phyloP scores from a whole-genome alignment of 1,284 basidiomycete genomes.

The Fomes fomentarius region DNA sequence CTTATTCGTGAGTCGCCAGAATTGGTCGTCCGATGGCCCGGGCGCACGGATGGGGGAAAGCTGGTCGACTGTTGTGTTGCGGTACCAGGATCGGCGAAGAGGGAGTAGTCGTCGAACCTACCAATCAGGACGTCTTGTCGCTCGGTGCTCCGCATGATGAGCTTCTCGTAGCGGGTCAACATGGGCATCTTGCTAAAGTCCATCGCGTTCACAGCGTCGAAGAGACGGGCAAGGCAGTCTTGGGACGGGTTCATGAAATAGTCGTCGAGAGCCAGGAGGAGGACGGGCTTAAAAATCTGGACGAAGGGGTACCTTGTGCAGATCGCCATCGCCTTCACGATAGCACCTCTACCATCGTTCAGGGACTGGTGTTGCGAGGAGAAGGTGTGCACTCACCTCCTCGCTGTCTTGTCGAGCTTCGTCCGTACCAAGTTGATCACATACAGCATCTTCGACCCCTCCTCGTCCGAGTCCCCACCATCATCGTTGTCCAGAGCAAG shows the following conservation, averaged over 20 bases:
- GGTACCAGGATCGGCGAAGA: conserved; percentile 23
- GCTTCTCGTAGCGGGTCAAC: conserved; percentile 81
- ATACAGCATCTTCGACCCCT: conserved; percentile 65
- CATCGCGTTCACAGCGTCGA: conserved; percentile 93
- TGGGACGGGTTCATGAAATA: conserved; percentile 90
- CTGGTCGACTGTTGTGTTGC: conserved; percentile 23
- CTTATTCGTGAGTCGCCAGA: conserved; percentile 67
- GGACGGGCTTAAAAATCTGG: conserved; percentile 97
- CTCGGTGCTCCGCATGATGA: conserved; percentile 89
- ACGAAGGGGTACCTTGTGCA: conserved; percentile 96
- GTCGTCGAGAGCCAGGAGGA: conserved; percentile 93
- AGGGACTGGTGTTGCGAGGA: not conserved
- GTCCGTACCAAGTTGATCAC: conserved; percentile 96
- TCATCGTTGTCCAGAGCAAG: conserved; percentile 64
- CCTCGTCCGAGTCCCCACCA: conserved; percentile 45
- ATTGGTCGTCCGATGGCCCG: conserved; percentile 50
- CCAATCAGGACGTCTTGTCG: conserved; percentile 92
- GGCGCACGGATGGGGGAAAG: conserved; percentile 8
- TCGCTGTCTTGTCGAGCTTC: conserved; percentile 87
- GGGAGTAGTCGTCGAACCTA: conserved; percentile 54
- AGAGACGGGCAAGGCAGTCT: conserved; percentile 86
- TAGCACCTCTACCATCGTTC: conserved; percentile 72
- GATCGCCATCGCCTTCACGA: conserved; percentile 95
- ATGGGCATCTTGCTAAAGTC: conserved; percentile 81
- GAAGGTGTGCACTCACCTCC: conserved; percentile 59